Evolutionary conservation across 2,329 filamentous ascomycete genomes (phyloP).

Genomic region (Colletotrichum camelliae): DNA sequence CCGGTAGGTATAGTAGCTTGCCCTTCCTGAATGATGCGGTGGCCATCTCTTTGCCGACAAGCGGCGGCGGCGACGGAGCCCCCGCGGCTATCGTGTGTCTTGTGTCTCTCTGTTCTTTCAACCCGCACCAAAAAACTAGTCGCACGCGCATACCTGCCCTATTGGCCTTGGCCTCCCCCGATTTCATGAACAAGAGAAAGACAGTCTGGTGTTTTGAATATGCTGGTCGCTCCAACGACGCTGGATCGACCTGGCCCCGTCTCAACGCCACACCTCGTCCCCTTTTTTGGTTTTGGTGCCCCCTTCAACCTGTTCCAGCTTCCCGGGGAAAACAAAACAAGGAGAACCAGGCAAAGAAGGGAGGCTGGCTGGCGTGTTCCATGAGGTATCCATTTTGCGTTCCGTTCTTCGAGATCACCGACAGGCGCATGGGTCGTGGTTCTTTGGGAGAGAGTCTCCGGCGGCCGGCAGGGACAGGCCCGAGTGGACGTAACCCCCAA

Average conservation of each 20-base stretch:
- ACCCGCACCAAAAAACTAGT: background rate
- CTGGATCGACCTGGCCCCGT: background rate
- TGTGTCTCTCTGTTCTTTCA: slow-evolving; percentile 5
- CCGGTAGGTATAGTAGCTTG: background rate
- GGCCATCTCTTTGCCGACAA: background rate
- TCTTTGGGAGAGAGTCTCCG: slow-evolving; percentile 2
- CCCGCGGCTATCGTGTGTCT: background rate
- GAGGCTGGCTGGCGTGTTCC: slow-evolving; percentile 10
- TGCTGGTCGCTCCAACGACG: slow-evolving; percentile 8
- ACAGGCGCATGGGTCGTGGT: slow-evolving; percentile 19
- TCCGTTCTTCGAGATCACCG: slow-evolving; percentile 21
- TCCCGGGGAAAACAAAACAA: background rate
- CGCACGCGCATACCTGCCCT: background rate
- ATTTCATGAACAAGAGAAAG: background rate
- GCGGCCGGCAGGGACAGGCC: slow-evolving; percentile 17
- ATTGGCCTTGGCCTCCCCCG: background rate
- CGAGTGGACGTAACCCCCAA: slow-evolving; percentile 4
- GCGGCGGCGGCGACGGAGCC: background rate
- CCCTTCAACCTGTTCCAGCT: background rate
- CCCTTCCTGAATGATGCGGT: background rate
- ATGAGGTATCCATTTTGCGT: slow-evolving; percentile 15
- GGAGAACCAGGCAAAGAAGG: slow-evolving; percentile 1
- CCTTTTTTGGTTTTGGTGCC: background rate
- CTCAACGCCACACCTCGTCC: slow-evolving; percentile 1
- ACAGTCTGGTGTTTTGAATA: slow-evolving; percentile 6